A percentile compares a stretch with the other conserved stretches of the same genome.
Conservation (phyloP, 2,329 filamentous ascomycete species). For the Orbilia oligospora region DNA sequence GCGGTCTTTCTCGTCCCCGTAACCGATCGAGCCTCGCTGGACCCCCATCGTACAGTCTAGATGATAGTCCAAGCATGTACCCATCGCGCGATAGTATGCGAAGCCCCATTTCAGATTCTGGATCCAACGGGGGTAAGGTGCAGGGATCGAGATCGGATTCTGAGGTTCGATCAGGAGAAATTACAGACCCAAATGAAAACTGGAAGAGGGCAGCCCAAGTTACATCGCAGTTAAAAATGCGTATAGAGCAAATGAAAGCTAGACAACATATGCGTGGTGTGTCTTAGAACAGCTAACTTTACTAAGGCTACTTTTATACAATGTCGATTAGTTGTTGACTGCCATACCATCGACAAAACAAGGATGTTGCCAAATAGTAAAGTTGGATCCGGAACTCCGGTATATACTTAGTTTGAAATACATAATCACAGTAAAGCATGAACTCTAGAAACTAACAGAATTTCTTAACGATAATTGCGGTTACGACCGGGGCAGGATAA, state of each 20-base stretch:
- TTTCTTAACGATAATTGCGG: neutral
- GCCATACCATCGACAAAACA: neutral
- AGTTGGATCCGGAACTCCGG: neutral
- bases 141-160: slow-evolving; percentile 31
- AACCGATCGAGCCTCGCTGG: slow-evolving; percentile 49
- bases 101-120: slow-evolving; percentile 57
- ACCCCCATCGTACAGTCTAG: slow-evolving; percentile 37
- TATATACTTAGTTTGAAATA: neutral
- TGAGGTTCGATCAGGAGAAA: slow-evolving; percentile 61
- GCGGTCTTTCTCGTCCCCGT: slow-evolving; percentile 43
- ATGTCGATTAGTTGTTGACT: neutral
- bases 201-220: slow-evolving; percentile 98
- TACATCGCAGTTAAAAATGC: slow-evolving; percentile 94
- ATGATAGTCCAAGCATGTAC: slow-evolving; percentile 40
- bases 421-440: neutral
- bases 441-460: neutral
- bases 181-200: slow-evolving; percentile 80
- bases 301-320: neutral
- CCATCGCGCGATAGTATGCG: slow-evolving; percentile 45
- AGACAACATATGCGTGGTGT: slow-evolving; percentile 68
- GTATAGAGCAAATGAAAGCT: slow-evolving; percentile 96
- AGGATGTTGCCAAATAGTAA: neutral
- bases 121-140: slow-evolving; percentile 28
- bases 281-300: slow-evolving; percentile 22
- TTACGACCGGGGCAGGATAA: neutral